These are phyloP conservation scores for Casuarina equisetifolia DNA, from an alignment of 306 rosid species.

Conservation along the genomic window DNA sequence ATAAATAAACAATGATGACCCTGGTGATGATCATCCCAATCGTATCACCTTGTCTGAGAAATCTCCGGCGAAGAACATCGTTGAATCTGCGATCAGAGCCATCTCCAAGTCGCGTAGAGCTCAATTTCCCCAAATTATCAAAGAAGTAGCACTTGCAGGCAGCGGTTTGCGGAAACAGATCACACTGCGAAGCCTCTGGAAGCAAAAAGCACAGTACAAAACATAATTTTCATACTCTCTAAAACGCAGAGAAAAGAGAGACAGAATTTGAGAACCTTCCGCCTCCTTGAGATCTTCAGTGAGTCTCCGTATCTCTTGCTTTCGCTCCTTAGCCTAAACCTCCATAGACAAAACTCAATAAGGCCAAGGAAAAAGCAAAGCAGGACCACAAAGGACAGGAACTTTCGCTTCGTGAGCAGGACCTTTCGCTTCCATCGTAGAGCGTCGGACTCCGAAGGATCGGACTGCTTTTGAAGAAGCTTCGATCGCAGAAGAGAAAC, in stretches of 20 bases:
- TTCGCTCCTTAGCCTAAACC: constrained; percentile 84
- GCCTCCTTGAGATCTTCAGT: constrained; percentile 72
- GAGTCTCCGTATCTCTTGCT: constrained; percentile 74
- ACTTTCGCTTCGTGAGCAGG: constrained; percentile 54
- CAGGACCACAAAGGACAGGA: constrained; percentile 17
- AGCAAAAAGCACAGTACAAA: constrained; percentile 9
- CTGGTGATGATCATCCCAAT: neutral
- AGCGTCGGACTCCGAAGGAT: constrained; percentile 53
- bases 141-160: constrained; percentile 94
- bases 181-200: constrained; percentile 68
- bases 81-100: constrained; percentile 57
- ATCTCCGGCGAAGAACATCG: constrained; percentile 84
- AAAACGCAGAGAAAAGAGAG: neutral
- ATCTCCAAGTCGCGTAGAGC: constrained; percentile 39
- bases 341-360: constrained; percentile 7
- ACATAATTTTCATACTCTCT: neutral
- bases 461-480: constrained; percentile 33
- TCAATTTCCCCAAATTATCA: constrained; percentile 54
- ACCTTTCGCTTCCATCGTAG: constrained; percentile 96
- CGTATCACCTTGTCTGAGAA: constrained; percentile 78
- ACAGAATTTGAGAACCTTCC: constrained; percentile 51
- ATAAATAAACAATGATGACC: neutral
- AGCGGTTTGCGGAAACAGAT: constrained; percentile 64
- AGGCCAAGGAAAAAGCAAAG: neutral
- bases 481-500: constrained; percentile 74